These are phyloP conservation scores for Trichosanthes cucumerina DNA, from an alignment of 306 rosid genomes.

Conservation along the genomic window DNA sequence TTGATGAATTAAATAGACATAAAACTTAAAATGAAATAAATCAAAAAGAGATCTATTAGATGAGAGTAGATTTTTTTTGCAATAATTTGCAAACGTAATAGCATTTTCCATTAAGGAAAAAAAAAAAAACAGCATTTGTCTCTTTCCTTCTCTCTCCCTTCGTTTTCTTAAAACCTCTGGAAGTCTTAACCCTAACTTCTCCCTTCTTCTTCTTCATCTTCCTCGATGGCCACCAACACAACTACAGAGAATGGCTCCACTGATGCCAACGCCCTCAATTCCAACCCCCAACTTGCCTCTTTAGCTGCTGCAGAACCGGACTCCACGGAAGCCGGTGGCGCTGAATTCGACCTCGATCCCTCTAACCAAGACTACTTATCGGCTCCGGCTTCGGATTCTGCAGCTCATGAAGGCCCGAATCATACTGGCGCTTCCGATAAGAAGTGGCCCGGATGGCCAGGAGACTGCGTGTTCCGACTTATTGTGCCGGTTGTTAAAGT, in stretches of 20 bases:
- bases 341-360: constrained; percentile 10
- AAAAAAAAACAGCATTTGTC: background rate
- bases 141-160: background rate
- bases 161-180: constrained; percentile 2
- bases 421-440: constrained; percentile 26
- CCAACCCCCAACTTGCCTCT: background rate
- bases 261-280: background rate
- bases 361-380: constrained; percentile 14
- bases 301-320: background rate
- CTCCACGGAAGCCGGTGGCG: background rate
- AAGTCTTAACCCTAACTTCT: constrained; percentile 2
- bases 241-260: constrained; percentile 11
- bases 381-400: constrained; percentile 7
- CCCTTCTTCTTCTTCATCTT: background rate
- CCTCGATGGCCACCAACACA: background rate
- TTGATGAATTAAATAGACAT: too few species aligned
- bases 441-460: constrained; percentile 97
- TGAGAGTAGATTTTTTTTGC: too few species aligned
- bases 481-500: constrained; percentile 84
- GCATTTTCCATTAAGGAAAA: background rate
- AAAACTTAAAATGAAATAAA: too few species aligned
- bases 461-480: constrained; percentile 75
- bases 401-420: constrained; percentile 4
- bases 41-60: too few species aligned
- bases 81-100: too few species aligned